A percentile compares a stretch with the other conserved stretches of the same genome.
Conservation (phyloP, 768 basidiomycete species). For the Amanita phalloides region DNA sequence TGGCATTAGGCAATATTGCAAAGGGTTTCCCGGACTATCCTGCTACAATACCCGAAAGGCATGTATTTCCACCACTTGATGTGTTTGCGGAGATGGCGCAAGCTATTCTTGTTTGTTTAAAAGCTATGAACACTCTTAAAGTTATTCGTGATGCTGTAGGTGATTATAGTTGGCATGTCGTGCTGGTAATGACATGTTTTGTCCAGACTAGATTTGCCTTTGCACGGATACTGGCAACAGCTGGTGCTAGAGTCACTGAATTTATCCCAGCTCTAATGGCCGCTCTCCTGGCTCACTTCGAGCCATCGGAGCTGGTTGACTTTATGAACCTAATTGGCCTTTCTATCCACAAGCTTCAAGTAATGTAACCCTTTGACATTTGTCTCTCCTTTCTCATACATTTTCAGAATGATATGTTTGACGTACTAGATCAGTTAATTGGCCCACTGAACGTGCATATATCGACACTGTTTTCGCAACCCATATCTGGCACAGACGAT, state of each 20-base stretch:
- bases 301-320: constrained; percentile 86
- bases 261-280: constrained; percentile 85
- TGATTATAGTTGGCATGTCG: constrained; percentile 6
- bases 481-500: constrained; percentile 82
- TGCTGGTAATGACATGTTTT: background rate
- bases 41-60: constrained; percentile 51
- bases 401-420: constrained; percentile 68
- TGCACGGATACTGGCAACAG: constrained; percentile 82
- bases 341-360: constrained; percentile 86
- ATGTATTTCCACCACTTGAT: constrained; percentile 59
- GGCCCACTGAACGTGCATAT: constrained; percentile 82
- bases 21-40: constrained; percentile 96
- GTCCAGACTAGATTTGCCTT: constrained; percentile 85
- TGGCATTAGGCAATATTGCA: constrained; percentile 89
- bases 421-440: constrained; percentile 84
- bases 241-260: constrained; percentile 77
- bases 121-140: constrained; percentile 80
- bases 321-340: constrained; percentile 94
- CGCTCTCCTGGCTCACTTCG: constrained; percentile 85
- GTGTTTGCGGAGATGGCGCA: constrained; percentile 82
- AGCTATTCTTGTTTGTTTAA: constrained; percentile 76
- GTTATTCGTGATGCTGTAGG: constrained; percentile 88
- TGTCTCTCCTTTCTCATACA: constrained; percentile 1
- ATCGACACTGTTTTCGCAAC: constrained; percentile 66
- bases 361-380: constrained; percentile 17